Percentiles rank a stretch among this genome's conserved stretches.
These are phyloP conservation scores for Colletotrichum sp. DNA, from an alignment of 2,329 filamentous ascomycete species.

Conservation along the genomic window DNA sequence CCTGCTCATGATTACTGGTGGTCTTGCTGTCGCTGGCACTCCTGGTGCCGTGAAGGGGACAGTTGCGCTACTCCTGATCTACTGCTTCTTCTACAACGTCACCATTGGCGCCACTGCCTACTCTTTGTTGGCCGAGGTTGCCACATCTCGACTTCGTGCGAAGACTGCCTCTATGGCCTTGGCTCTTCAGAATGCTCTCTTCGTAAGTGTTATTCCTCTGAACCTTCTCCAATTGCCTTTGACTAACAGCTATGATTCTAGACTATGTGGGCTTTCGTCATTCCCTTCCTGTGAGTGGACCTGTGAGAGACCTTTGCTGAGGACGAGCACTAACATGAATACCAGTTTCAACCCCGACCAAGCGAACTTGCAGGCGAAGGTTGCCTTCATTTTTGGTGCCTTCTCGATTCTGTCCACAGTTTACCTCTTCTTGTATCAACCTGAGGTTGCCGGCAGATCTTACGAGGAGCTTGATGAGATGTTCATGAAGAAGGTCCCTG, in stretches of 20 bases:
- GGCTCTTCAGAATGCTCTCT: constrained; percentile 38
- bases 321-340: neutral
- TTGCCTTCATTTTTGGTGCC: constrained; percentile 43
- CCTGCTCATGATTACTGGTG: constrained; percentile 34
- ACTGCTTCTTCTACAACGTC: constrained; percentile 42
- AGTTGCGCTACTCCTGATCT: constrained; percentile 41
- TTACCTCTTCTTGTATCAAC: constrained; percentile 38
- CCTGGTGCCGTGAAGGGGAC: constrained; percentile 27
- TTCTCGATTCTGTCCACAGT: constrained; percentile 29
- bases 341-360: constrained; percentile 31
- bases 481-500: constrained; percentile 25
- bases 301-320: neutral
- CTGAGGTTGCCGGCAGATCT: constrained; percentile 30
- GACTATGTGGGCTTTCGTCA: constrained; percentile 24
- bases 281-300: constrained; percentile 27
- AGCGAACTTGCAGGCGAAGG: constrained; percentile 43
- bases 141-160: constrained; percentile 40
- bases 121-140: constrained; percentile 40
- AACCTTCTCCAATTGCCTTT: fast-evolving
- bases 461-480: constrained; percentile 29
- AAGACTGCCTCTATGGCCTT: constrained; percentile 44
- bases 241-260: neutral
- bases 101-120: constrained; percentile 44
- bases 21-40: constrained; percentile 25
- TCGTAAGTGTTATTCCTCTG: neutral